A percentile compares a stretch with the other conserved stretches of the same genome.
phyloP scores from a whole-genome alignment of 2,329 filamentous ascomycete species.

The Cladorrhinum sp. region DNA sequence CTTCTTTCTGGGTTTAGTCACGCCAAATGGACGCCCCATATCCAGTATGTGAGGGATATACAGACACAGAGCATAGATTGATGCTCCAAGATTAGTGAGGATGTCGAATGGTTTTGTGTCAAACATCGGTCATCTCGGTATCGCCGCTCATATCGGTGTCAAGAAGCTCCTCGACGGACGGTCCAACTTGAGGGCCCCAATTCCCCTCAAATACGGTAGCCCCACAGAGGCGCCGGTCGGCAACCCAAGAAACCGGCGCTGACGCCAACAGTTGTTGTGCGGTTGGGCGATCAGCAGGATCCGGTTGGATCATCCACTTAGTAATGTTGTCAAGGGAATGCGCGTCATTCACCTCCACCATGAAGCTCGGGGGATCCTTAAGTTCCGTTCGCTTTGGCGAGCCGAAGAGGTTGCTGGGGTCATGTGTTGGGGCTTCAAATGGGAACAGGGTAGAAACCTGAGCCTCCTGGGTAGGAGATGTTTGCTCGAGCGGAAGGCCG shows the following conservation, averaged over 20 bases:
- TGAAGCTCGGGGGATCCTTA: slow-evolving; percentile 74
- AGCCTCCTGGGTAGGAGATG: slow-evolving; percentile 19
- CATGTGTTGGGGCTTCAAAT: slow-evolving; percentile 29
- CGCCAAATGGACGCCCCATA: slow-evolving; percentile 26
- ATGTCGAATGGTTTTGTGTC: slow-evolving; percentile 20
- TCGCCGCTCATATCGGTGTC: slow-evolving; percentile 59
- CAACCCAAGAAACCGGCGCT: slow-evolving; percentile 77
- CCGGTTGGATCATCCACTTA: slow-evolving; percentile 79
- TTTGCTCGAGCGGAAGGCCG: slow-evolving; percentile 58
- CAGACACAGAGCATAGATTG: slow-evolving; percentile 22
- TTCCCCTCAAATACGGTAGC: slow-evolving; percentile 96
- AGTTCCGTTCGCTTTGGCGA: slow-evolving; percentile 49
- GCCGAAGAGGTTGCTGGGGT: slow-evolving; percentile 45
- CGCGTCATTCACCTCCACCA: slow-evolving; percentile 70
- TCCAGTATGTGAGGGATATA: slow-evolving; percentile 35
- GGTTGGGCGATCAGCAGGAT: slow-evolving; percentile 69
- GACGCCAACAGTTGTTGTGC: slow-evolving; percentile 70
- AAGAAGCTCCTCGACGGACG: slow-evolving; percentile 27
- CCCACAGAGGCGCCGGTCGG: slow-evolving; percentile 71
- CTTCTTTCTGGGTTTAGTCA: slow-evolving; percentile 20
- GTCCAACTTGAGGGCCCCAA: slow-evolving; percentile 73
- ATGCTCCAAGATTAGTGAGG: slow-evolving; percentile 22
- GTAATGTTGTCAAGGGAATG: slow-evolving; percentile 82
- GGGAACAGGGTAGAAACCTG: slow-evolving; percentile 20
- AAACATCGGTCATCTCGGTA: slow-evolving; percentile 60